Evolutionary conservation across 2,329 filamentous ascomycete species (phyloP), one percentile per base, ranked within the genome.

Genomic region (Diplodia sapinea): DNA sequence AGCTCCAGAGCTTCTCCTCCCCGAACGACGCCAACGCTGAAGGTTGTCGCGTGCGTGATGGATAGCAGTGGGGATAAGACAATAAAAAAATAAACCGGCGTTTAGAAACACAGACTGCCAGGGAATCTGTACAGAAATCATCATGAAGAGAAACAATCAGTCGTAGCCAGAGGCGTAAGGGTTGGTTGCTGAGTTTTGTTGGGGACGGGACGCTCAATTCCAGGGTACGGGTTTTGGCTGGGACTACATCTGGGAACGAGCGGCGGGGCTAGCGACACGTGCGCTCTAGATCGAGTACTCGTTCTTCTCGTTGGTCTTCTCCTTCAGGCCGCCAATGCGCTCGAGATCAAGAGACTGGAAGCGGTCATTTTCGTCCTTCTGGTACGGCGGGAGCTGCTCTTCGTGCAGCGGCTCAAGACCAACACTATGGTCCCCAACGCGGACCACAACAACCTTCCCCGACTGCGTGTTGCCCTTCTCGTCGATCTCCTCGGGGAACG

Each of bases 321-420:
- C 95, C 81, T 94, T 96, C 73, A 98, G 83, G 15, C 95, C 95
- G 63, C 95, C 95, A 77, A 98, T 96, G 71, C 92, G 88, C 74
- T 98, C 92, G 78, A 99, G 91, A 78, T 99, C 94, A 74, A 99
- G 88, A 3, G 93, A 95, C 79, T 97, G 92, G 82, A 97, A 98
- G 72, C 93, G 88, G 69, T 88, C 87, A 69, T 87, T 88, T 78
- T 88, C 88, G 75, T 91, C 90, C 80, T 92, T 91, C 82, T 96
- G 90, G 78, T 98, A 98, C 17, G 94, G 92, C 9, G 95, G 94
- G 54, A 97, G 86, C 36, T 68, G 57, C 57, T 94, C 90, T 69
- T 91, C 89, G 68, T 85, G 78, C 72, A 96, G 87, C 66, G 94
- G 94, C 81, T 97, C 94, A 70, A 98, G 86, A 61, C 94, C 95